These are phyloP conservation scores for Tillandsia fasciculata DNA, from an alignment of 176 grass and related monocot genomes.

Conservation along the genomic window DNA sequence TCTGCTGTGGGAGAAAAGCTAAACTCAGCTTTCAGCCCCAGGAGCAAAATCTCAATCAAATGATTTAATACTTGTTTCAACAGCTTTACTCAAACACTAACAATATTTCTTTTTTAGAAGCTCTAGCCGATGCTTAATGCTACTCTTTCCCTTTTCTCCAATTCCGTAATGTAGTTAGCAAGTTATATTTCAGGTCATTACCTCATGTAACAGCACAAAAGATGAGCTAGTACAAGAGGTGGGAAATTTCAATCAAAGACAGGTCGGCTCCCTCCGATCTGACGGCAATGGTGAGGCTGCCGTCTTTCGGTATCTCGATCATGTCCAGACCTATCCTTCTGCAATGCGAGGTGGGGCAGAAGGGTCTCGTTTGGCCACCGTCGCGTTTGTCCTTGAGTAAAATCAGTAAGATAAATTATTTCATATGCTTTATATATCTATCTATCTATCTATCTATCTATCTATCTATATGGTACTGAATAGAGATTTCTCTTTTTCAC, in stretches of 20 bases:
- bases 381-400: constrained; percentile 57
- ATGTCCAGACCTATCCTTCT: constrained; percentile 52
- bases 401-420: not conserved
- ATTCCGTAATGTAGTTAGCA: not conserved
- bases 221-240: constrained; percentile 78
- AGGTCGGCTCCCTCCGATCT: constrained; percentile 12
- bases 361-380: constrained; percentile 41
- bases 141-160: not conserved
- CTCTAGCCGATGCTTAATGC: not conserved
- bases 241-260: constrained; percentile 63
- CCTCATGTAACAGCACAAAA: constrained; percentile 72
- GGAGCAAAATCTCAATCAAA: too few relatives aligned
- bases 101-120: not conserved
- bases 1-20: too few relatives aligned
- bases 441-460: not conserved
- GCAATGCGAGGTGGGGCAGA: constrained; percentile 25
- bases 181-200: constrained; percentile 49
- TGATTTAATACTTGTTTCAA: too few relatives aligned
- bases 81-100: too few relatives aligned
- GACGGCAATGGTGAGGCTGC: constrained; percentile 24
- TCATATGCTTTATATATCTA: not conserved
- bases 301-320: constrained; percentile 73
- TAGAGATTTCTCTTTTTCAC: too few relatives aligned
- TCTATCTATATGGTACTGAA: too few relatives aligned
- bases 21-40: too few relatives aligned